A percentile compares a stretch with the other conserved stretches of the same genome.
Evolutionary conservation across 2,329 filamentous ascomycete species (phyloP).

Genomic region (Leptographium procerum): DNA sequence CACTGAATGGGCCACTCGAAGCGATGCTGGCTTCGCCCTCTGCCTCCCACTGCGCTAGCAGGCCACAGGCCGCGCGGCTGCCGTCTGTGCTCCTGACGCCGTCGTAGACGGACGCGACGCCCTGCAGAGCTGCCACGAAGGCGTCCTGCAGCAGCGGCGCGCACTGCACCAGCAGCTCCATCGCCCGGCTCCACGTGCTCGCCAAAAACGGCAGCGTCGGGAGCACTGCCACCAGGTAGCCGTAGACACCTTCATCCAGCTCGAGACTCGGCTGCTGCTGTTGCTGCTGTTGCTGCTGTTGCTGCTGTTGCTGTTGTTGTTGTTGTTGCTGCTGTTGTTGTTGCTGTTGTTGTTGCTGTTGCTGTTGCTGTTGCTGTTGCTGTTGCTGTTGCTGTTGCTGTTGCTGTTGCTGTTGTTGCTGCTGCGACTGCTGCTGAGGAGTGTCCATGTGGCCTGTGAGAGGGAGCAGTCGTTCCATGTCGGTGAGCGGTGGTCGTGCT

Average conservation of each 20-base stretch:
- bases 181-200: constrained; percentile 41
- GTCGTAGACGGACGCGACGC: constrained; percentile 43
- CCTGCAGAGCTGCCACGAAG: constrained; percentile 51
- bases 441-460: constrained; percentile 4
- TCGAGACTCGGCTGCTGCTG: not conserved
- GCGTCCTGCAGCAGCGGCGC: constrained; percentile 47
- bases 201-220: constrained; percentile 57
- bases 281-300: not conserved
- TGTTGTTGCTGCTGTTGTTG: not conserved
- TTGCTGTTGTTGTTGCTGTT: not conserved
- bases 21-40: constrained; percentile 21
- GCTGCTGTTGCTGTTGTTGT: not conserved
- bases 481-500: constrained; percentile 8
- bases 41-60: constrained; percentile 42
- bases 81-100: constrained; percentile 12
- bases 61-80: constrained; percentile 29
- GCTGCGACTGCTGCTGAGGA: not conserved
- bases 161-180: constrained; percentile 44
- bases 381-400: not conserved
- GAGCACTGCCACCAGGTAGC: constrained; percentile 55
- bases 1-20: constrained; percentile 12
- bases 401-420: not conserved
- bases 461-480: constrained; percentile 16
- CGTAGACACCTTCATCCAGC: constrained; percentile 16
- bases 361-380: not conserved